Evolutionary conservation across 1,284 basidiomycete genomes (phyloP).

Genomic region (Papiliotrema flavescens): DNA sequence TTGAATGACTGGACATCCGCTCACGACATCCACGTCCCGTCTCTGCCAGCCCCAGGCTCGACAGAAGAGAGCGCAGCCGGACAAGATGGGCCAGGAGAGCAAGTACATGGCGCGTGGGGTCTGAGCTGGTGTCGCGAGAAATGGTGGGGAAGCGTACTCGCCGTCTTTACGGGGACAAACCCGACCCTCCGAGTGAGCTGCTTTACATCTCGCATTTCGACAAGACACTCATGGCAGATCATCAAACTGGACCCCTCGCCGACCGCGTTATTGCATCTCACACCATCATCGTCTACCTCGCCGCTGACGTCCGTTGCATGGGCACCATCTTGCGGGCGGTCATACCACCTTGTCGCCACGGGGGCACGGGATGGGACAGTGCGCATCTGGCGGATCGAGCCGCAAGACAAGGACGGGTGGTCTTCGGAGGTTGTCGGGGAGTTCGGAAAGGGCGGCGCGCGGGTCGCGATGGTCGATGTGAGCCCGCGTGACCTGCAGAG

Average conservation of each 20-base stretch:
- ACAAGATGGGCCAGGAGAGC: slow-evolving; percentile 17
- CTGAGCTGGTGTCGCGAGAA: slow-evolving; percentile 89
- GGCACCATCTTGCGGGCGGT: slow-evolving; percentile 86
- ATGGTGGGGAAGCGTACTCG: slow-evolving; percentile 87
- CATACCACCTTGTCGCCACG: slow-evolving; percentile 86
- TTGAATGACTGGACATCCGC: slow-evolving; percentile 72
- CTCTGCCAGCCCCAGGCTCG: slow-evolving; percentile 39
- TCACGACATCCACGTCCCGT: slow-evolving; percentile 72
- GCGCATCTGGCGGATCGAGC: slow-evolving; percentile 72
- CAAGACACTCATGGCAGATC: slow-evolving; percentile 40
- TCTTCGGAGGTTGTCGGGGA: slow-evolving; percentile 70
- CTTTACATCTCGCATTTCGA: not conserved
- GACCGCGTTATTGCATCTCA: slow-evolving; percentile 40
- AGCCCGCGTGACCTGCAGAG: slow-evolving; percentile 24
- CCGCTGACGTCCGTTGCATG: slow-evolving; percentile 76
- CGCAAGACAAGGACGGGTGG: slow-evolving; percentile 59
- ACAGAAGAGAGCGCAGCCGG: slow-evolving; percentile 19
- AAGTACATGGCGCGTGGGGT: slow-evolving; percentile 83
- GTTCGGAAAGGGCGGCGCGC: slow-evolving; percentile 70
- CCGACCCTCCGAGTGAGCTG: slow-evolving; percentile 68
- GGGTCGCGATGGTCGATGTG: slow-evolving; percentile 88
- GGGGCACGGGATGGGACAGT: slow-evolving; percentile 81
- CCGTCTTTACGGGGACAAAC: slow-evolving; percentile 65
- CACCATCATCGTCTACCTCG: slow-evolving; percentile 24
- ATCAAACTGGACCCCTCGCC: slow-evolving; percentile 51